Conservation (phyloP, 768 basidiomycete genomes). For the Strobilomyces confusus region DNA sequence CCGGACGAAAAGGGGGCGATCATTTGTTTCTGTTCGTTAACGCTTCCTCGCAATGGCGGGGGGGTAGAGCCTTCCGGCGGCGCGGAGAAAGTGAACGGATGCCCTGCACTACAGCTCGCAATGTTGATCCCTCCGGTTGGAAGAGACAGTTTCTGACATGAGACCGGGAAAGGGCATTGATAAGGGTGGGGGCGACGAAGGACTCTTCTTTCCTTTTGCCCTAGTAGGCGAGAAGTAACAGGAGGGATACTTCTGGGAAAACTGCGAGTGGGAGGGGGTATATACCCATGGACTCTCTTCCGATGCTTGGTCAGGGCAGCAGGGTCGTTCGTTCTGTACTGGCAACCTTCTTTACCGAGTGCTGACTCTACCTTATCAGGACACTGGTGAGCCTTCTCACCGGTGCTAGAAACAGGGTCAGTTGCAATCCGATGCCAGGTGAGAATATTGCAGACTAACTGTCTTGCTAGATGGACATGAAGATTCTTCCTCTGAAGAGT, state of each 20-base stretch:
- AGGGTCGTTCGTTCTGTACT: slow-evolving; percentile 25
- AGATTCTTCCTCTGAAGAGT: slow-evolving; percentile 21
- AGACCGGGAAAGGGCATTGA: background rate
- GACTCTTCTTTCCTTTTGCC: background rate
- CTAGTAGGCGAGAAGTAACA: background rate
- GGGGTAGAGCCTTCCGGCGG: background rate
- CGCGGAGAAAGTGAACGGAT: background rate
- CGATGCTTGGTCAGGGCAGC: slow-evolving; percentile 26
- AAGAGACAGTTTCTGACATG: background rate
- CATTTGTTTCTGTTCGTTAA: background rate
- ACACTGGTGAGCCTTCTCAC: slow-evolving; percentile 17
- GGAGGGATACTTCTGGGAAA: background rate
- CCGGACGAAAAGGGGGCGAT: no score
- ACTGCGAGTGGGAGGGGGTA: slow-evolving; percentile 12
- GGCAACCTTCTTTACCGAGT: slow-evolving; percentile 4
- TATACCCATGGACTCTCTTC: slow-evolving; percentile 18
- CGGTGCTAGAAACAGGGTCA: slow-evolving; percentile 14
- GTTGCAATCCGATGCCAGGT: background rate
- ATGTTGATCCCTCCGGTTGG: background rate
- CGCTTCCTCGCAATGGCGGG: background rate
- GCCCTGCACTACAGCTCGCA: background rate
- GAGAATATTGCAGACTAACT: slow-evolving; percentile 9
- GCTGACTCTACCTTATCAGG: slow-evolving; percentile 4
- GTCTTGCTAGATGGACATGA: slow-evolving; percentile 15
- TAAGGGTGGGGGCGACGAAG: background rate